phyloP scores from a whole-genome alignment of 345 rosid genomes.

The Noccaea bulbosa region DNA sequence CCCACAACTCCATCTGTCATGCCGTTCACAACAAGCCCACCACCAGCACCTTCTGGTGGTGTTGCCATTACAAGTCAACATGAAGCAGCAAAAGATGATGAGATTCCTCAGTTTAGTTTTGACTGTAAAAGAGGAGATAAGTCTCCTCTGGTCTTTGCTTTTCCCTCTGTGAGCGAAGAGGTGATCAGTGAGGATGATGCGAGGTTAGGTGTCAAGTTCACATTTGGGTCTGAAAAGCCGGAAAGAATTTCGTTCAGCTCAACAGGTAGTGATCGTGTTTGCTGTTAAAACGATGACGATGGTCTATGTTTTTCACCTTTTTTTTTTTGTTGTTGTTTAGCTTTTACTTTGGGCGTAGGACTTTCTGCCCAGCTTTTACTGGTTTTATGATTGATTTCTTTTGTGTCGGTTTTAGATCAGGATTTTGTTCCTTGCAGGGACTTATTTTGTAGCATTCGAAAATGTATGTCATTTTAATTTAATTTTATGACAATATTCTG shows the following conservation, averaged over 20 bases:
- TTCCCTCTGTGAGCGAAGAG: constrained; percentile 54
- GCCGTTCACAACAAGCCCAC: constrained; percentile 48
- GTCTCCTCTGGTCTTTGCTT: constrained; percentile 59
- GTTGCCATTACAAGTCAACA: constrained; percentile 35
- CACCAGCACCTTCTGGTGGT: constrained; percentile 11
- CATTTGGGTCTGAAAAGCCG: constrained; percentile 62
- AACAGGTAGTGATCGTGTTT: constrained; percentile 57
- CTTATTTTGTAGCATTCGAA: not conserved
- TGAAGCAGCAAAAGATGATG: constrained; percentile 49
- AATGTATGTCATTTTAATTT: not conserved
- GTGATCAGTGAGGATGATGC: constrained; percentile 41
- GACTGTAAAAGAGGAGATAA: constrained; percentile 46
- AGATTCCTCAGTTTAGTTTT: constrained; percentile 63
- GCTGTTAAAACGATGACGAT: constrained; percentile 44
- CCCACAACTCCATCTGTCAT: constrained; percentile 83
- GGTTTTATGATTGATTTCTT: constrained; percentile 16
- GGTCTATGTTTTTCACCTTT: constrained; percentile 5
- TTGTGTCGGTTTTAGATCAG: not conserved
- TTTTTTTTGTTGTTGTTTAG: not conserved
- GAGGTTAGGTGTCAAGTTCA: constrained; percentile 59
- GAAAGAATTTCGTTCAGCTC: constrained; percentile 66
- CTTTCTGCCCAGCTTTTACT: constrained; percentile 9
- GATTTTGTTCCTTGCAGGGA: not conserved
- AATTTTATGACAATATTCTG: too few relatives aligned
- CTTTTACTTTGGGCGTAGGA: not conserved